Conservation (phyloP, 1,284 basidiomycete species). For the Wolfiporia cocos region DNA sequence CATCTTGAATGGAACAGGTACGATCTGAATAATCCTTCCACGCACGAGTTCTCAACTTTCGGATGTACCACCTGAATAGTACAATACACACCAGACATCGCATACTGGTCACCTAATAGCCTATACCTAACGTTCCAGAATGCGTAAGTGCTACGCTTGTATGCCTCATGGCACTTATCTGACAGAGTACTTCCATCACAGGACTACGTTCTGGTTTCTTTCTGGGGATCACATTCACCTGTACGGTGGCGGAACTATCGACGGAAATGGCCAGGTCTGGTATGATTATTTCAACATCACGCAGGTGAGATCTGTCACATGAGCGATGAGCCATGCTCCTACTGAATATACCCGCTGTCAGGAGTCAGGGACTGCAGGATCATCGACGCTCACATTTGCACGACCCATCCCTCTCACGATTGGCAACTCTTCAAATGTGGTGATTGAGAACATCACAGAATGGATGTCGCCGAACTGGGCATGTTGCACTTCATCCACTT, state of each 20-base stretch:
- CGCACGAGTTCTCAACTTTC: neutral
- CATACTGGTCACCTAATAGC: slow-evolving; percentile 38
- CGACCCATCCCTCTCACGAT: slow-evolving; percentile 57
- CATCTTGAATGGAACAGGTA: slow-evolving; percentile 31
- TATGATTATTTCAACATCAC: slow-evolving; percentile 32
- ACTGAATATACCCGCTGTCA: slow-evolving; percentile 9
- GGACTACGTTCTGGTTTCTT: slow-evolving; percentile 42
- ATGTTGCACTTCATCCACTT: neutral
- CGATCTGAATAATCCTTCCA: neutral
- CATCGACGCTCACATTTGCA: slow-evolving; percentile 41
- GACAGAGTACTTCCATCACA: slow-evolving; percentile 3
- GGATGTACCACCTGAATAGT: slow-evolving; percentile 16
- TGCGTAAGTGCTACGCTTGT: too few species aligned
- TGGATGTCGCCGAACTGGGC: slow-evolving; percentile 47
- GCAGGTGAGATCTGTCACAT: too few species aligned
- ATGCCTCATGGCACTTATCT: too few species aligned
- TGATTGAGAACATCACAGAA: slow-evolving; percentile 45
- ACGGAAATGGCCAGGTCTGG: slow-evolving; percentile 27
- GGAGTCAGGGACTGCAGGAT: slow-evolving; percentile 35
- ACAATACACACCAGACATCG: slow-evolving; percentile 37
- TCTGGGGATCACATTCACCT: slow-evolving; percentile 38
- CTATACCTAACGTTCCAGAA: slow-evolving; percentile 34
- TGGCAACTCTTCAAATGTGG: slow-evolving; percentile 49
- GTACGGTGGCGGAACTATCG: slow-evolving; percentile 22
- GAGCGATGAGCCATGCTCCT: too few species aligned